Conservation (phyloP, 1,139 yeast species). For the Kazachstania sp. region DNA sequence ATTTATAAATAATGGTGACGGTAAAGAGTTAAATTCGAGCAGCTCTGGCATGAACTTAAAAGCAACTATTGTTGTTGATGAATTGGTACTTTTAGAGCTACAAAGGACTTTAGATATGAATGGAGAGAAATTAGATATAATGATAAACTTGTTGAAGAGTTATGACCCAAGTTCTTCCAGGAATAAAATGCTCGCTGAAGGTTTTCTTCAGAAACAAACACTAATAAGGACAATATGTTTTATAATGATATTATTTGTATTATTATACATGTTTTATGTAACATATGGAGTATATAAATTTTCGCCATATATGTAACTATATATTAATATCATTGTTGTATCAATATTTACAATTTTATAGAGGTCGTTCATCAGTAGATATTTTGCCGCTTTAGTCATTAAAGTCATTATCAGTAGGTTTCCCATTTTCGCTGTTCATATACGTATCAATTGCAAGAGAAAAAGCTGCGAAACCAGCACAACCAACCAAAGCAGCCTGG, state of each 20-base stretch:
- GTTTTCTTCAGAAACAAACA: background rate
- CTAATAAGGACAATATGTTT: slow-evolving; percentile 26
- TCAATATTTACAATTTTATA: background rate
- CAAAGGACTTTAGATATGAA: slow-evolving; percentile 15
- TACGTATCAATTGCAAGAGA: slow-evolving; percentile 89
- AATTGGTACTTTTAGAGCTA: slow-evolving; percentile 1
- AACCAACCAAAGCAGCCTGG: slow-evolving; percentile 80
- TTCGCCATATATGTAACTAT: slow-evolving; percentile 2
- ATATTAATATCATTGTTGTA: background rate
- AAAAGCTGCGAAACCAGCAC: slow-evolving; percentile 97
- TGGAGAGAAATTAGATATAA: slow-evolving; percentile 19
- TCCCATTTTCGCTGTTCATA: slow-evolving; percentile 74
- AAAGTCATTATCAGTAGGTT: slow-evolving; percentile 84
- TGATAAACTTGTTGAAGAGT: slow-evolving; percentile 2
- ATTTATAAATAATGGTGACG: no score
- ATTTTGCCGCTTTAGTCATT: no score
- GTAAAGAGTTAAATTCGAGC: background rate
- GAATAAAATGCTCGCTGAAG: background rate
- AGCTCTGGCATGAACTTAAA: background rate
- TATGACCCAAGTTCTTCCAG: background rate
- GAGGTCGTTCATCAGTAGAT: no score
- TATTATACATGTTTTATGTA: slow-evolving; percentile 23
- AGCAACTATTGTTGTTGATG: background rate
- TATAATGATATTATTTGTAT: slow-evolving; percentile 11
- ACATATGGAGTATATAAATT: background rate